phyloP scores from a whole-genome alignment of 345 rosid genomes.

The Mallotus nudiflorus region DNA sequence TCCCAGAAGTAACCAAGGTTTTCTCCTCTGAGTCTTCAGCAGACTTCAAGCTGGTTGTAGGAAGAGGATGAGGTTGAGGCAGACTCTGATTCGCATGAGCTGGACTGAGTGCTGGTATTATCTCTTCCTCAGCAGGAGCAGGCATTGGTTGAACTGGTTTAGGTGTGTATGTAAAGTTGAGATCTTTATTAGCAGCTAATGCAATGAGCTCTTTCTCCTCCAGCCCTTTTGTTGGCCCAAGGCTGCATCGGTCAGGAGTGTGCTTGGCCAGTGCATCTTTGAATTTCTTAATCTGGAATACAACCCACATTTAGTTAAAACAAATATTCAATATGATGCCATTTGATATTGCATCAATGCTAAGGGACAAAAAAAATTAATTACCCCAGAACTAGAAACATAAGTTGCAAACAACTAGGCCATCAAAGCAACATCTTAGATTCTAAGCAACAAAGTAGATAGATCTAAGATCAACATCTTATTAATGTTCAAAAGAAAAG shows the following conservation, averaged over 20 bases:
- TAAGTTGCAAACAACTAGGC: not conserved
- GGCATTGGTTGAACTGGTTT: conserved; percentile 42
- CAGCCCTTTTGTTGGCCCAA: conserved; percentile 74
- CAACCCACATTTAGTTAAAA: not conserved
- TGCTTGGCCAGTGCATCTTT: conserved; percentile 89
- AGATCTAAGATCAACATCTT: not conserved
- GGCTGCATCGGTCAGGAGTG: conserved; percentile 73
- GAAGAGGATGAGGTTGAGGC: conserved; percentile 26
- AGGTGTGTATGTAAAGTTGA: conserved; percentile 65
- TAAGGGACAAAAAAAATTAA: too few relatives aligned
- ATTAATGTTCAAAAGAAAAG: too few relatives aligned
- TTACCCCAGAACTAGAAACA: too few relatives aligned
- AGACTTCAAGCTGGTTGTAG: conserved; percentile 6
- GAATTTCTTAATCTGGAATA: conserved; percentile 80
- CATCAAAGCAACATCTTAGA: too few relatives aligned
- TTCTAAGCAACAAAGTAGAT: not conserved
- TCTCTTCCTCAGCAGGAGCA: conserved; percentile 30
- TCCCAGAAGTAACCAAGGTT: conserved; percentile 43
- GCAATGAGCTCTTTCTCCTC: conserved; percentile 92
- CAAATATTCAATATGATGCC: not conserved
- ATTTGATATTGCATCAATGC: too few relatives aligned
- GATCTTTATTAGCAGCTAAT: conserved; percentile 79
- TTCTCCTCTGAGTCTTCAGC: conserved; percentile 37
- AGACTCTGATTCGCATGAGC: conserved; percentile 13
- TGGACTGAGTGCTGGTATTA: conserved; percentile 15